These are phyloP conservation scores for Paraglomus brasilianum DNA, from an alignment of 192 early-diverging fungal genomes.

Conservation along the genomic window DNA sequence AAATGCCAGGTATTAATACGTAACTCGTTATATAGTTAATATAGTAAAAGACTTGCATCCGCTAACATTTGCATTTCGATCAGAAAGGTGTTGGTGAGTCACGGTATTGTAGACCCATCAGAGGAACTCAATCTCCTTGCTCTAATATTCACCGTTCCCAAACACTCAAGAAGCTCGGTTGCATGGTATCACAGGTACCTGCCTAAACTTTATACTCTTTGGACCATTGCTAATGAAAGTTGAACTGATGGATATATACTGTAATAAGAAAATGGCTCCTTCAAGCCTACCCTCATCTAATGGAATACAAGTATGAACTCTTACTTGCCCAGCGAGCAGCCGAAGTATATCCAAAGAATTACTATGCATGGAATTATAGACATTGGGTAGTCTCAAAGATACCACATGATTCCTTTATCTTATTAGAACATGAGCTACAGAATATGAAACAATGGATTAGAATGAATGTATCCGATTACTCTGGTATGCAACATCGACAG, in stretches of 20 bases:
- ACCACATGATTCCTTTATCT: constrained; percentile 20
- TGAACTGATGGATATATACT: constrained; percentile 4
- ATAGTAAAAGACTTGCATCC: background rate
- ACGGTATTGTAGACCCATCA: constrained; percentile 30
- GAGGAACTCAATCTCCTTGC: constrained; percentile 45
- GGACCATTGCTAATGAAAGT: background rate
- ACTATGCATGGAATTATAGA: constrained; percentile 55
- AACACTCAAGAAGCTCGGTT: constrained; percentile 48
- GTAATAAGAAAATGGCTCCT: constrained; percentile 35
- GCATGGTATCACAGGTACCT: constrained; percentile 52
- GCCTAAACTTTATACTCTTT: background rate
- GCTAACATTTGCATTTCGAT: background rate
- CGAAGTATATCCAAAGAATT: constrained; percentile 51
- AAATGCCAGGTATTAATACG: constrained; percentile 42
- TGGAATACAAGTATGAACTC: constrained; percentile 34
- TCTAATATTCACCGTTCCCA: constrained; percentile 49
- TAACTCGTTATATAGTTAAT: constrained; percentile 1
- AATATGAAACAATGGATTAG: constrained; percentile 39
- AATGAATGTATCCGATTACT: constrained; percentile 50
- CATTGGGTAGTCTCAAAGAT: constrained; percentile 43
- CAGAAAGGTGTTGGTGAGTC: constrained; percentile 47
- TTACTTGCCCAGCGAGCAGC: constrained; percentile 35
- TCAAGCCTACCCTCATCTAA: background rate
- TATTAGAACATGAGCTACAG: constrained; percentile 35
- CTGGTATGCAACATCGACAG: constrained; percentile 47